Percentiles rank a stretch among this genome's conserved stretches.
Evolutionary conservation across 441 rosid genomes (phyloP).

Genomic region (Raphanus hybrid): DNA sequence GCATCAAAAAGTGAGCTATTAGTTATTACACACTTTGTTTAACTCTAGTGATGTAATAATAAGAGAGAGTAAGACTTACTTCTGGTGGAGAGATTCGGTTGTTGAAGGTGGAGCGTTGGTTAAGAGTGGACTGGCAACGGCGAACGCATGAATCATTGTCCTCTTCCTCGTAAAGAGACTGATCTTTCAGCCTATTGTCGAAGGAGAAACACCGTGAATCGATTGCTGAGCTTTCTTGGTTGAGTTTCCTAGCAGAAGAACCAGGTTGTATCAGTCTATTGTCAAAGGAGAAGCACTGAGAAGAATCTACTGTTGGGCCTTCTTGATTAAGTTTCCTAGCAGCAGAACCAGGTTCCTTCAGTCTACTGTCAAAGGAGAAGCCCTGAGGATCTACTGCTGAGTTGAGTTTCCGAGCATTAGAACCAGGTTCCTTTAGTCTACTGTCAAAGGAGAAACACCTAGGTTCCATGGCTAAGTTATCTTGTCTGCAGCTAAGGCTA

Average conservation of each 20-base stretch:
- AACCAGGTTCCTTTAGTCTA: conserved; percentile 47
- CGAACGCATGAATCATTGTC: neutral
- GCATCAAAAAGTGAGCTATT: conserved; percentile 18
- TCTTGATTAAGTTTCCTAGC: conserved; percentile 35
- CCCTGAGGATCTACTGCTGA: conserved; percentile 39
- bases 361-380: conserved; percentile 45
- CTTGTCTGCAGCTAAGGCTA: conserved; percentile 39
- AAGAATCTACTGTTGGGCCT: conserved; percentile 24
- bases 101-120: conserved; percentile 64
- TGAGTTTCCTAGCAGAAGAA: conserved; percentile 34
- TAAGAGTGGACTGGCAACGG: conserved; percentile 79
- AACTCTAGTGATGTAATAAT: neutral
- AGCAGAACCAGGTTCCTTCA: conserved; percentile 44
- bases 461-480: conserved; percentile 41
- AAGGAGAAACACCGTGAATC: conserved; percentile 50
- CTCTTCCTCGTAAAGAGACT: conserved; percentile 20
- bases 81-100: conserved; percentile 55
- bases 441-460: conserved; percentile 47
- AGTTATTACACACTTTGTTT: neutral
- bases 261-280: conserved; percentile 45
- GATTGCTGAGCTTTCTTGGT: conserved; percentile 36
- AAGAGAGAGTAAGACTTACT: neutral
- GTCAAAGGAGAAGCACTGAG: neutral
- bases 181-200: conserved; percentile 52
- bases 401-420: conserved; percentile 23